phyloP scores from a whole-genome alignment of 1,284 basidiomycete genomes.

The Blastosporella zonata region DNA sequence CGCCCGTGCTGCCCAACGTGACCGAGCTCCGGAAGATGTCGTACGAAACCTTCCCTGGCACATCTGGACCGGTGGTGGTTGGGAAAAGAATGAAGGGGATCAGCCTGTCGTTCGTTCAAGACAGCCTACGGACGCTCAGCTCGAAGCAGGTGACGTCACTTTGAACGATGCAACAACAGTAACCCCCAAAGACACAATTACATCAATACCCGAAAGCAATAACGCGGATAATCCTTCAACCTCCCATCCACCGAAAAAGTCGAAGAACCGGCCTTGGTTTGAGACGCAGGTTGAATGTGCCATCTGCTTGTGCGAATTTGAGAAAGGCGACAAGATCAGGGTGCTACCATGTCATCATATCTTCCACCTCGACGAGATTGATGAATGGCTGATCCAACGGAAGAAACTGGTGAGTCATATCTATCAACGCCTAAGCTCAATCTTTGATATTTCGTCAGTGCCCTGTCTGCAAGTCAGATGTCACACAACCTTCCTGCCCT shows the following conservation, averaged over 20 bases:
- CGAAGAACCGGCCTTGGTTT: conserved; percentile 62
- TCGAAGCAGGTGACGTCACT: conserved; percentile 34
- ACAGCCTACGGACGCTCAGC: conserved; percentile 27
- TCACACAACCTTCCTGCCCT: conserved; percentile 56
- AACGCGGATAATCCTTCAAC: conserved; percentile 37
- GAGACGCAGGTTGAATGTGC: conserved; percentile 79
- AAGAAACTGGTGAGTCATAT: conserved; percentile 75
- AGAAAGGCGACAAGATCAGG: conserved; percentile 80
- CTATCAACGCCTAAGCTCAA: conserved; percentile 2
- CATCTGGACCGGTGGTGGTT: conserved; percentile 74
- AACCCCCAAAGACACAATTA: not conserved
- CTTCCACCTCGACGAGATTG: conserved; percentile 83
- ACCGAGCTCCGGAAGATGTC: conserved; percentile 76
- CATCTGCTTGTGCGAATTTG: conserved; percentile 86
- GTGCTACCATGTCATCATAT: conserved; percentile 90
- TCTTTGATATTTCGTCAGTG: conserved; percentile 49
- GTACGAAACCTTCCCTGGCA: conserved; percentile 76
- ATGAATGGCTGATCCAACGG: conserved; percentile 85
- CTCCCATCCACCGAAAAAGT: conserved; percentile 33
- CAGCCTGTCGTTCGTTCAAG: conserved; percentile 26
- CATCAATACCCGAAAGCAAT: conserved; percentile 7
- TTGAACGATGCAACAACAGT: conserved; percentile 6
- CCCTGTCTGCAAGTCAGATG: conserved; percentile 85
- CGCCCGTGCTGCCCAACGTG: conserved; percentile 71
- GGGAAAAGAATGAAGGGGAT: conserved; percentile 67